Conservation (phyloP, 2,329 filamentous ascomycete species). For the Alternaria arborescens region DNA sequence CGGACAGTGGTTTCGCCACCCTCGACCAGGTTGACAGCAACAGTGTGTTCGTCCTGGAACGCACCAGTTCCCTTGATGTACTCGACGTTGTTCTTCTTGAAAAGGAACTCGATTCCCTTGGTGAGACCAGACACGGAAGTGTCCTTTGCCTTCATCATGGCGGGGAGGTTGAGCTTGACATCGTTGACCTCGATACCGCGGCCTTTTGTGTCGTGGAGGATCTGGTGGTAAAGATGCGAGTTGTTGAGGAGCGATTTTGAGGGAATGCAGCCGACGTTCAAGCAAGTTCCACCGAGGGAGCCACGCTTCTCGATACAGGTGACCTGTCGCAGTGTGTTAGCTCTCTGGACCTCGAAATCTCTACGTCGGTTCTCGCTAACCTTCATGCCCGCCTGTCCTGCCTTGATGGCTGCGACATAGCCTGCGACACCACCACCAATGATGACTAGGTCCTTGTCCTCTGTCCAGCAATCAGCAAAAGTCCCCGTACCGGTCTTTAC, state of each 20-base stretch:
- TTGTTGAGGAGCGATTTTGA: constrained; percentile 99
- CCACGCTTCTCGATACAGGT: constrained; percentile 99
- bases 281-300: constrained; percentile 90
- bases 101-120: constrained; percentile 96
- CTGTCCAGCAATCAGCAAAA: constrained; percentile 59
- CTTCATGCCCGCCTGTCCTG: constrained; percentile 96
- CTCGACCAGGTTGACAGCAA: constrained; percentile 89
- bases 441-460: constrained; percentile 96
- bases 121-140: constrained; percentile 86
- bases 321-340: constrained; percentile 66
- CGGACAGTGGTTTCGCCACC: constrained; percentile 87
- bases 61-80: constrained; percentile 94
- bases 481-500: constrained; percentile 26
- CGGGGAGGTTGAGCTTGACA: constrained; percentile 91
- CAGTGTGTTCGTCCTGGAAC: constrained; percentile 87
- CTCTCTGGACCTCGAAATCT: constrained; percentile 1
- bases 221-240: constrained; percentile 96
- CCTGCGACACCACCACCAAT: constrained; percentile 98
- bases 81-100: constrained; percentile 99
- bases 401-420: constrained; percentile 99
- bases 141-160: constrained; percentile 99
- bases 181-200: constrained; percentile 97
- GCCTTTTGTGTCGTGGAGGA: constrained; percentile 95
- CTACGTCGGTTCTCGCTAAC: constrained; percentile 57
- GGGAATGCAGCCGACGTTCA: constrained; percentile 99